Base-by-base conservation (phyloP, 2,329 filamentous ascomycete genomes). In the Aspergillus sp. region DNA sequence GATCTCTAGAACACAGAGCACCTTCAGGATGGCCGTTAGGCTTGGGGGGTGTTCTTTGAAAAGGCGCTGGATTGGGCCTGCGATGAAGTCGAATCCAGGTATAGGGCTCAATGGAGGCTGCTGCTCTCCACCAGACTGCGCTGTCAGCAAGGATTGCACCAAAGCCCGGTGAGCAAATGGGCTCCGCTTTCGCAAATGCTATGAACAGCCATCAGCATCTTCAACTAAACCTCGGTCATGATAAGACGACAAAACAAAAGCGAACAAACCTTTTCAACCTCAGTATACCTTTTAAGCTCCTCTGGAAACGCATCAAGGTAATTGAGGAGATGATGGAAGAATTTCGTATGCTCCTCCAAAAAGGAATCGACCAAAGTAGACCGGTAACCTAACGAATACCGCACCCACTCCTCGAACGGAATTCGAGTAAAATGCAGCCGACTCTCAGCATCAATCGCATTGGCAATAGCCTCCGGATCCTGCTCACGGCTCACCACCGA, bases 351-450 rank as follows among this genome's bases (percentile, higher is more conserved):
- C 44, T 70, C 68, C 5, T 62, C 53, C 6, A 71, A 49, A 37
- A 72, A 70, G 64, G 66, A 71, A 22, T 69, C 60, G 7, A 71
- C 62, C 3, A 62, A 61, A 9, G 52, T 39, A 2, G 62, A 57
- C 38, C 52, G 48, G 41, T 70, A 71, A 2, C 66, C 65, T 30
- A 72, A 50, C 7, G 68, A 62, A 47, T 66, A 68, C 10, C 67
- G 66, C 22, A 70, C 66, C 46, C 68, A 58, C 32, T 69, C 67
- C 48, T 71, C 67, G 37, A 72, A 71, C 3, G 63, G 59, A 42
- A 72, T 61, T 2, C 58, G 57, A 23, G 55, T 61, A 23, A 71
- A 70, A 10, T 71, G 69, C n/a, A 66, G 53, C 50, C 65, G 63
- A 44, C 69, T 72, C 50, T 71, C 68, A 1, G 56, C 53, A 41